Evolutionary conservation across 2,329 filamentous ascomycete species (phyloP).

Genomic region (Colletotrichum navitas): DNA sequence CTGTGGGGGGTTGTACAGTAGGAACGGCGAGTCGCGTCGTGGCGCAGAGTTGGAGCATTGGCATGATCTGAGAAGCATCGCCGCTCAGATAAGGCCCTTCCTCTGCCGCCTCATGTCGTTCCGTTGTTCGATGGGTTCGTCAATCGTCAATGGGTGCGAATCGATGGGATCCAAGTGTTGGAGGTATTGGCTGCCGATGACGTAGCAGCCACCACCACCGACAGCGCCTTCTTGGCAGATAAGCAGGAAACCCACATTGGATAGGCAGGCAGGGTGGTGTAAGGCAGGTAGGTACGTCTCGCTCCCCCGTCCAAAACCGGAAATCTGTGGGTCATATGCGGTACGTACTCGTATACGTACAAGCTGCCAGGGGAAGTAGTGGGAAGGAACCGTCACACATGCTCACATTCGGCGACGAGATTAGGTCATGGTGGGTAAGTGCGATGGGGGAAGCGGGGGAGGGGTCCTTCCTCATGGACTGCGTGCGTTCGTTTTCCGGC

Average conservation of each 20-base stretch:
- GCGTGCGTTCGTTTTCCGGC: neutral
- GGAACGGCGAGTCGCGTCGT: neutral
- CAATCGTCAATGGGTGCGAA: neutral
- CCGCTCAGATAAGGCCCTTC: neutral
- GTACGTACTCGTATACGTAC: neutral
- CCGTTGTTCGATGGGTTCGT: neutral
- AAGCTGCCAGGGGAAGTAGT: neutral
- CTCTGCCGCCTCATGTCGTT: neutral
- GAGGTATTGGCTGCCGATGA: neutral
- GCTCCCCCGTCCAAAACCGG: constrained; percentile 27
- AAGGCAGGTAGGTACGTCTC: too few relatives aligned
- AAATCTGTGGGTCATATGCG: neutral
- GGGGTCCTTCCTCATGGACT: constrained; percentile 3
- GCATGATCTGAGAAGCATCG: neutral
- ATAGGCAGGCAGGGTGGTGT: too few relatives aligned
- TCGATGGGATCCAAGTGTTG: neutral
- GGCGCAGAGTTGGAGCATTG: neutral
- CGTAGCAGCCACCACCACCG: neutral
- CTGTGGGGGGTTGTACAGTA: neutral
- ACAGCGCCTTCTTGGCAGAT: neutral
- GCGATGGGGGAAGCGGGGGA: constrained; percentile 25
- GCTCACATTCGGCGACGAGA: neutral
- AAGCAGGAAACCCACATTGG: too few relatives aligned
- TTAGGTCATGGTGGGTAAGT: constrained; percentile 34
- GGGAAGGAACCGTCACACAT: constrained; percentile 1